Percentiles rank a stretch among this genome's conserved stretches.
phyloP scores from a whole-genome alignment of 2,329 filamentous ascomycete species.

The Trichoderma afroharzianum region DNA sequence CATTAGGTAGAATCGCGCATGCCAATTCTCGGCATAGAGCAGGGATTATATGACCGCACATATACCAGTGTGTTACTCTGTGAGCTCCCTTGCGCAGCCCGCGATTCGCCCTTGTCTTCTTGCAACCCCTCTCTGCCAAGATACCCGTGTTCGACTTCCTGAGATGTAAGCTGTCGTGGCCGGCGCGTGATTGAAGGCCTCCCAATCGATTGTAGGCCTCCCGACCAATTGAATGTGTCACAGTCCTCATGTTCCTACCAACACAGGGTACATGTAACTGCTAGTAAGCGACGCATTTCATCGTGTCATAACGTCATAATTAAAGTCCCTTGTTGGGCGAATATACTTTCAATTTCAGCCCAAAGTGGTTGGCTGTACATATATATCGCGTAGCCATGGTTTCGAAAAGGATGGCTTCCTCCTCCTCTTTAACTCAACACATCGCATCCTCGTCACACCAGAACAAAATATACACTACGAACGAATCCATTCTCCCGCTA shows the following conservation, averaged over 20 bases:
- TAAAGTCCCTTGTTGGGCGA: neutral
- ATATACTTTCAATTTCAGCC: neutral
- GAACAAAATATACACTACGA: neutral
- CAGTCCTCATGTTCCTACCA: neutral
- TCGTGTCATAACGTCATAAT: neutral
- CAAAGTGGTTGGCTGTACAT: neutral
- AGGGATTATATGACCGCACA: too few relatives aligned
- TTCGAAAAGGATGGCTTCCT: neutral
- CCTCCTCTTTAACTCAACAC: neutral
- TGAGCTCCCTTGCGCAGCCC: too few relatives aligned
- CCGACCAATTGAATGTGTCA: neutral
- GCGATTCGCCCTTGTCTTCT: too few relatives aligned
- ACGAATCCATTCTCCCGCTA: neutral
- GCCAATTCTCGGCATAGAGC: rapidly evolving
- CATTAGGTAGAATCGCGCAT: too few relatives aligned
- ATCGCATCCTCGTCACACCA: too few relatives aligned
- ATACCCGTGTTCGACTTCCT: too few relatives aligned
- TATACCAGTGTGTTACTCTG: too few relatives aligned
- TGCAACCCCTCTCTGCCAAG: too few relatives aligned
- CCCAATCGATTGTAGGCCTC: neutral
- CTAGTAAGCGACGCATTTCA: neutral
- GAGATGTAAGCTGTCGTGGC: neutral
- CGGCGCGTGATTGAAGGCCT: neutral
- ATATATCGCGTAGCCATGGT: neutral
- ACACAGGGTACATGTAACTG: neutral